Percentiles rank a stretch among this genome's conserved stretches.
Conservation (phyloP, 768 basidiomycete species). For the Lactarius vividus region DNA sequence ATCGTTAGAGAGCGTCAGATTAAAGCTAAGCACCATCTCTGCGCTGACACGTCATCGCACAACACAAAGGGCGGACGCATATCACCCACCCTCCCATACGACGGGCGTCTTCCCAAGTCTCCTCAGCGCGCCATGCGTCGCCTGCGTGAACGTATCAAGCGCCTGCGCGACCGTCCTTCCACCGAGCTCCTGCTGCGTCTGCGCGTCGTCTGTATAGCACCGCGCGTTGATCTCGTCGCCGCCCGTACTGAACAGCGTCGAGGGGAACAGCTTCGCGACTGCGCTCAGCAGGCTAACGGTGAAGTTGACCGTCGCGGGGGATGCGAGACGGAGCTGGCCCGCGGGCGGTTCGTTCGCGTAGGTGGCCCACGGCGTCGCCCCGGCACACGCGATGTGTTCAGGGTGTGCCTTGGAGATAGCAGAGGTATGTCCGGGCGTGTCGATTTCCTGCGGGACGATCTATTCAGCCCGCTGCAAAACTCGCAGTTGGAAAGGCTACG, state of each 20-base stretch:
- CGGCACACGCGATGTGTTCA: constrained; percentile 67
- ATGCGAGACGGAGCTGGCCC: constrained; percentile 76
- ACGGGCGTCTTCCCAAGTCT: constrained; percentile 67
- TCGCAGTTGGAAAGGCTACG: neutral
- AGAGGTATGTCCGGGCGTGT: constrained; percentile 81
- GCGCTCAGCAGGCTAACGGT: constrained; percentile 51
- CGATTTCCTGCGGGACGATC: constrained; percentile 59
- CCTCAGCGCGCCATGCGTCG: constrained; percentile 55
- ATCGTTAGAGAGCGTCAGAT: constrained; percentile 12
- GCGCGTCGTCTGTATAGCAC: constrained; percentile 62
- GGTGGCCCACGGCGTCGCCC: constrained; percentile 52
- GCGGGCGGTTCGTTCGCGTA: constrained; percentile 78
- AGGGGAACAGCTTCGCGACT: constrained; percentile 51
- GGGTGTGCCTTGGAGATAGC: constrained; percentile 63
- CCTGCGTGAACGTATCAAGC: constrained; percentile 56
- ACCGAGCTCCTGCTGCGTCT: constrained; percentile 48
- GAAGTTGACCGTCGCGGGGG: constrained; percentile 58
- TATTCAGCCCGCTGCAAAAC: neutral
- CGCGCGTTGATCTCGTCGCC: constrained; percentile 76
- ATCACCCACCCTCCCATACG: constrained; percentile 68
- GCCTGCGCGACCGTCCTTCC: constrained; percentile 61
- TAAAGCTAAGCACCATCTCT: neutral
- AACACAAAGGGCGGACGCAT: neutral
- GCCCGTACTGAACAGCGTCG: constrained; percentile 71
- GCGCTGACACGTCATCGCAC: neutral